phyloP scores from a whole-genome alignment of 2,329 filamentous ascomycete species.

The Cladosporium oxysporum region DNA sequence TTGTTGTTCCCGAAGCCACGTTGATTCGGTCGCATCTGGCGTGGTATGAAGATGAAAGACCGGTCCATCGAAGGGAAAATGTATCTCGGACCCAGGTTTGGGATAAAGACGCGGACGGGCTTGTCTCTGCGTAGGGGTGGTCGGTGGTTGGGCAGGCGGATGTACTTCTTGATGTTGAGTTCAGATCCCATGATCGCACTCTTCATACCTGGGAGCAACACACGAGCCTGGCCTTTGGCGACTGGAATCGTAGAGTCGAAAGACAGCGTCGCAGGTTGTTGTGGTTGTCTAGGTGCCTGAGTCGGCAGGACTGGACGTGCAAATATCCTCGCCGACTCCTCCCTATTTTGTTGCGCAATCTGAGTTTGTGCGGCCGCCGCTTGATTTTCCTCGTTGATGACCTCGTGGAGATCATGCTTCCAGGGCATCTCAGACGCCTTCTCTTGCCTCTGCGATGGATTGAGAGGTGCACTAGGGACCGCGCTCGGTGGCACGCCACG shows the following conservation, averaged over 20 bases:
- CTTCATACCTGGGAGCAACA: constrained; percentile 72
- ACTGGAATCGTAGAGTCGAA: constrained; percentile 16
- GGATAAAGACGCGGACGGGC: constrained; percentile 89
- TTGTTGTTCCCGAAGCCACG: constrained; percentile 69
- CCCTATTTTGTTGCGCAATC: constrained; percentile 24
- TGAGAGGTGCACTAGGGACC: constrained; percentile 54
- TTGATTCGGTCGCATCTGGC: constrained; percentile 89
- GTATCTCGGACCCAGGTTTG: constrained; percentile 75
- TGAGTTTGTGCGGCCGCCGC: constrained; percentile 20
- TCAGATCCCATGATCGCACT: constrained; percentile 70
- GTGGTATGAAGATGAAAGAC: constrained; percentile 97
- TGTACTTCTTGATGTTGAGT: constrained; percentile 85
- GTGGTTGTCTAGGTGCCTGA: constrained; percentile 8
- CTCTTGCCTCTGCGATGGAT: constrained; percentile 44
- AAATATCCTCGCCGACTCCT: constrained; percentile 34
- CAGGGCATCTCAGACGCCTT: constrained; percentile 68
- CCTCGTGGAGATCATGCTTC: constrained; percentile 89
- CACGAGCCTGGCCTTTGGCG: constrained; percentile 48
- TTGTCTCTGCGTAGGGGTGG: constrained; percentile 94
- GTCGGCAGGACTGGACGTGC: constrained; percentile 17
- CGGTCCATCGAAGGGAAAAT: constrained; percentile 87
- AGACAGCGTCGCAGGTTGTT: constrained; percentile 2
- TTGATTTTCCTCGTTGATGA: constrained; percentile 50
- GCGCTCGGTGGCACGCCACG: constrained; percentile 62
- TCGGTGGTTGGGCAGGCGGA: constrained; percentile 88